A percentile compares a stretch with the other conserved stretches of the same genome.
phyloP scores from a whole-genome alignment of 306 rosid genomes.

The Carpinus fangiana region DNA sequence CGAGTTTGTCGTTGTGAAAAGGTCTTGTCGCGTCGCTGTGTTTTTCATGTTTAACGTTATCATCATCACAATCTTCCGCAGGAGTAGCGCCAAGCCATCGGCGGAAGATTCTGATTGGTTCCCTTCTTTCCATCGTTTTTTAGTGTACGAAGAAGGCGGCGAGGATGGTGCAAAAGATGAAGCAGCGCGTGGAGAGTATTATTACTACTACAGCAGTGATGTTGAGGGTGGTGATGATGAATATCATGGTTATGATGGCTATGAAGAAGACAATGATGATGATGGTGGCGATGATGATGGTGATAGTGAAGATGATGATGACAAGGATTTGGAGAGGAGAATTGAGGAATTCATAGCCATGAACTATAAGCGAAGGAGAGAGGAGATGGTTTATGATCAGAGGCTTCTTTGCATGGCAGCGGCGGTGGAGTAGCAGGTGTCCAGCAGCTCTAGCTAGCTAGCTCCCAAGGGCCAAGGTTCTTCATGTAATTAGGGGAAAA shows the following conservation, averaged over 20 bases:
- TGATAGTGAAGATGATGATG: constrained; percentile 17
- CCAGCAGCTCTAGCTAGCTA: too few species aligned
- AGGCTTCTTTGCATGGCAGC: background rate
- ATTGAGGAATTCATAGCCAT: constrained; percentile 40
- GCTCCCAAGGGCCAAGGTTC: too few species aligned
- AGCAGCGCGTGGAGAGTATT: background rate
- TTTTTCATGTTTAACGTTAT: constrained; percentile 30
- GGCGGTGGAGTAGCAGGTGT: too few species aligned
- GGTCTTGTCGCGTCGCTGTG: constrained; percentile 16
- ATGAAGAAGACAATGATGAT: constrained; percentile 29
- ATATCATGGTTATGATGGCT: constrained; percentile 28
- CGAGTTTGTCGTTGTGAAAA: constrained; percentile 17
- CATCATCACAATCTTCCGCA: constrained; percentile 9
- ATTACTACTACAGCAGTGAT: background rate
- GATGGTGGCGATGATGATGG: background rate
- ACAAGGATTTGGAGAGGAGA: constrained; percentile 29
- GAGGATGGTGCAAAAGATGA: background rate
- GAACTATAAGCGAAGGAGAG: constrained; percentile 32
- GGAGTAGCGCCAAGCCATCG: constrained; percentile 16
- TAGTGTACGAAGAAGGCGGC: too few species aligned
- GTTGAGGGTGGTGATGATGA: background rate
- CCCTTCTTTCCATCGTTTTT: background rate
- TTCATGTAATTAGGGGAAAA: too few species aligned
- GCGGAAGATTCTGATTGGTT: constrained; percentile 3
- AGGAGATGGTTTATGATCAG: constrained; percentile 29